Base-by-base conservation (phyloP, 2,329 filamentous ascomycete species). In the Aureobasidium sp. region DNA sequence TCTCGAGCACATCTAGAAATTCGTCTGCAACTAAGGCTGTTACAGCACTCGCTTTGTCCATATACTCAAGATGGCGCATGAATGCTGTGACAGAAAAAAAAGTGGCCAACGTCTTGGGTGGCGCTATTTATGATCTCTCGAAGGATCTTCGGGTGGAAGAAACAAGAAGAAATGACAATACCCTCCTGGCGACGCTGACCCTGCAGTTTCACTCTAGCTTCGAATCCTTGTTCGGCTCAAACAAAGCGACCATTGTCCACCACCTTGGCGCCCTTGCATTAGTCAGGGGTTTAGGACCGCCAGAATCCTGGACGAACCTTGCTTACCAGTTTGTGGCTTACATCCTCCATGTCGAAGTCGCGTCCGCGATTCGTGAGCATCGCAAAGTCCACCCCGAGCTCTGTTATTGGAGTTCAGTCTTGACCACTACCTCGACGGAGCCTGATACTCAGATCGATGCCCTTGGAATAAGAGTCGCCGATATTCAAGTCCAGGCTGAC, bases 141-240 rank as follows among this genome's bases (percentile, higher is more conserved):
- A 44, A 32, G 1, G 52, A 56, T 56, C 15, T 56, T 1, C 37
- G 34, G 5, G n/a, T 5, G 7, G 52, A 44, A 12, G 27, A 56
- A 3, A 29, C 13, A 5, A 32, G 52, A 27, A 32, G 5, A 7
- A 34, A 23, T 10, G 52, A 56, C 20, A 56, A n/a, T 4, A 56
- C 52, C 1, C 27, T 56, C 1, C 37, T 56, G 39, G 27, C 52
- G 17, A 56, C 52, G 13, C 52, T 56, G 15, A 56, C 52, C 3
- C 26, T 56, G 26, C 52, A 56, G n/a, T 56, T 56, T 10, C 52
- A 56, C 39, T 56, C 52, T 2, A 56, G 52, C 27, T 56, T 44
- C 17, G 52, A 56, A 13, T 42, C 52, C 9, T 34, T 56, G 26
- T 56, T 56, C 10, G 37, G 13, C 7, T 42, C 52, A 2, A 56